Conservation (phyloP, 2,329 filamentous ascomycete genomes). For the Penicillium sp. region DNA sequence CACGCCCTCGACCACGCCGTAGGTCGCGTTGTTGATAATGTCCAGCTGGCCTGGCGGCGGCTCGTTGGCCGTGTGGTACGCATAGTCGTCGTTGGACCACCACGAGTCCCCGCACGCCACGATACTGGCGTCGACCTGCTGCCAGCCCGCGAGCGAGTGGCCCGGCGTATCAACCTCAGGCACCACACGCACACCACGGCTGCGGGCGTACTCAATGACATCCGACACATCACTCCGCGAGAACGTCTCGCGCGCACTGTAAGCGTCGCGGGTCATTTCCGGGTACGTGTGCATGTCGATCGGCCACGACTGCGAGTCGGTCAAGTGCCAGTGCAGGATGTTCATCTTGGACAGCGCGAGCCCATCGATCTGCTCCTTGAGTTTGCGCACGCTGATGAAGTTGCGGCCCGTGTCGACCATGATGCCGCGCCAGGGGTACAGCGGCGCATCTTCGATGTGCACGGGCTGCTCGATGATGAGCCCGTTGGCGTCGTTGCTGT, state of each 20-base stretch:
- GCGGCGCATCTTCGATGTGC: constrained; percentile 47
- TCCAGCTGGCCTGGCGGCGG: constrained; percentile 57
- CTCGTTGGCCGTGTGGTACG: constrained; percentile 53
- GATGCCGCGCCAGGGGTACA: constrained; percentile 53
- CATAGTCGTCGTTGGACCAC: constrained; percentile 59
- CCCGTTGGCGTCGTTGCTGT: constrained; percentile 31
- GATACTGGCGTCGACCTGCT: constrained; percentile 54
- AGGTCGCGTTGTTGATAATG: constrained; percentile 54
- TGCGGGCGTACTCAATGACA: constrained; percentile 49
- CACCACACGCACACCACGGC: constrained; percentile 56
- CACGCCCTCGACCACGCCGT: constrained; percentile 51
- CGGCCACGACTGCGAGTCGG: constrained; percentile 56
- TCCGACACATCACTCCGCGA: constrained; percentile 40
- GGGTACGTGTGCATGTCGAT: constrained; percentile 49
- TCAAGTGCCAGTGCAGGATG: constrained; percentile 55
- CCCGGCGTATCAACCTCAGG: constrained; percentile 63
- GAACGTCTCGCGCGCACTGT: constrained; percentile 48
- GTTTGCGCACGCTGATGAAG: constrained; percentile 50
- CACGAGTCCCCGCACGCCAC: constrained; percentile 55
- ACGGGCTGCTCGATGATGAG: constrained; percentile 53
- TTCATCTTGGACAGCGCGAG: constrained; percentile 57
- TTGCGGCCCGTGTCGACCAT: constrained; percentile 56
- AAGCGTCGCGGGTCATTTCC: constrained; percentile 53
- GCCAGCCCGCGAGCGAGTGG: constrained; percentile 54
- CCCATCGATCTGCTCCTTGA: constrained; percentile 53